A percentile compares a stretch with the other conserved stretches of the same genome.
Conservation (phyloP, 441 rosid species). For the Adansonia gregorii region DNA sequence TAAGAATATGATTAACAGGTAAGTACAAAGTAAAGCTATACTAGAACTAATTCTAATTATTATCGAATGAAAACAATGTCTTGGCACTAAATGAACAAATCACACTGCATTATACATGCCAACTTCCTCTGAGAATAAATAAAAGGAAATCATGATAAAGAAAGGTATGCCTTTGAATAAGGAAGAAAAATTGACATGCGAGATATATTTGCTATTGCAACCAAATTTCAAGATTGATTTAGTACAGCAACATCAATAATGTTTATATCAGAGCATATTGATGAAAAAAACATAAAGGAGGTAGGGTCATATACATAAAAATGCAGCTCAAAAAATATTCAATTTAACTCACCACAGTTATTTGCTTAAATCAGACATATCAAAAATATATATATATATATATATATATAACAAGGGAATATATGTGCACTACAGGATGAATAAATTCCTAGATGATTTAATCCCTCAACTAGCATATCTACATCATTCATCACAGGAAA, state of each 20-base stretch:
- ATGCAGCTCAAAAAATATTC: not conserved
- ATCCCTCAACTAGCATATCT: slow-evolving; percentile 6
- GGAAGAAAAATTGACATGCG: not conserved
- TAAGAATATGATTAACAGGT: slow-evolving; percentile 24
- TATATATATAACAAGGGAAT: not conserved
- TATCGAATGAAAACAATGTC: slow-evolving; percentile 14
- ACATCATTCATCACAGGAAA: not conserved
- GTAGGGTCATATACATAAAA: not conserved
- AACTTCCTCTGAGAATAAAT: not conserved
- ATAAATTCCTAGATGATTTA: not conserved
- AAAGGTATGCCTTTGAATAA: slow-evolving; percentile 9
- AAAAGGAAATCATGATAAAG: not conserved
- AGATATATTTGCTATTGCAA: not conserved
- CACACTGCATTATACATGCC: not conserved
- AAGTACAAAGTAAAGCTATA: slow-evolving; percentile 20
- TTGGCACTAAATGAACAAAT: slow-evolving; percentile 9
- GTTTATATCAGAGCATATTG: slow-evolving; percentile 1
- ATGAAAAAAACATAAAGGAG: not conserved
- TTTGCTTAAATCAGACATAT: not conserved
- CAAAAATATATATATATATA: not conserved
- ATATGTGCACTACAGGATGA: not conserved
- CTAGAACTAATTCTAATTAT: not conserved
- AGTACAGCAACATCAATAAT: not conserved
- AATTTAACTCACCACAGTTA: not conserved
- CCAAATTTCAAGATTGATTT: slow-evolving; percentile 8